Conservation (phyloP, 805 yeast species). For the Zygoascus flipseniorum region DNA sequence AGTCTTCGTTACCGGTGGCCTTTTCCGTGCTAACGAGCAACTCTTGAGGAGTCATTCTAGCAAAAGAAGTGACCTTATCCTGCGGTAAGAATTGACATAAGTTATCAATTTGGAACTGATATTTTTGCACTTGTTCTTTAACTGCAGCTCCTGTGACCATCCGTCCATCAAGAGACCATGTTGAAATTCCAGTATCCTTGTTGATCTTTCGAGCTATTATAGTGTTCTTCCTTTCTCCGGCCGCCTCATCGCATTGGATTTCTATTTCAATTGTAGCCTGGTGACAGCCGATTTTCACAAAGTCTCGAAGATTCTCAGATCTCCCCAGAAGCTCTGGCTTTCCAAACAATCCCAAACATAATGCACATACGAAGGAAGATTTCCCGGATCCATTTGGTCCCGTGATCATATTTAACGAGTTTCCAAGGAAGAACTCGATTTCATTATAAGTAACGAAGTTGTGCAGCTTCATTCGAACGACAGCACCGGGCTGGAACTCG, state of each 20-base stretch:
- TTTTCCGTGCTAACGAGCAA: slow-evolving; percentile 70
- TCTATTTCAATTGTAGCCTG: slow-evolving; percentile 43
- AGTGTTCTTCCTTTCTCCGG: slow-evolving; percentile 21
- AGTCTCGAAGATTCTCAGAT: slow-evolving; percentile 50
- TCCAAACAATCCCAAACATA: slow-evolving; percentile 84
- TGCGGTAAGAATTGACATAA: slow-evolving; percentile 93
- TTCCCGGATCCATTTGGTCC: slow-evolving; percentile 98
- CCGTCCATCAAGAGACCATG: slow-evolving; percentile 24
- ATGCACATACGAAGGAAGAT: slow-evolving; percentile 85
- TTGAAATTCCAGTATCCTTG: slow-evolving; percentile 25
- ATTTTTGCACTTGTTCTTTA: slow-evolving; percentile 34
- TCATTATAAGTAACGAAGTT: slow-evolving; percentile 60
- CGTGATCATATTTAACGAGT: slow-evolving; percentile 79
- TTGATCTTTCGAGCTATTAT: slow-evolving; percentile 29
- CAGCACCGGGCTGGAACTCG: slow-evolving; percentile 40
- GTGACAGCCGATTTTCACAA: slow-evolving; percentile 60
- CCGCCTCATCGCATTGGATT: slow-evolving; percentile 30
- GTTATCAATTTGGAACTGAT: slow-evolving; percentile 81
- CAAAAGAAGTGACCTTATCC: slow-evolving; percentile 89
- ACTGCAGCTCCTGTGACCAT: slow-evolving; percentile 32
- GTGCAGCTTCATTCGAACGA: slow-evolving; percentile 42
- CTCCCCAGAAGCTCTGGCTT: slow-evolving; percentile 51
- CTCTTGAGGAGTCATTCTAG: slow-evolving; percentile 67
- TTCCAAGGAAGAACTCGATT: slow-evolving; percentile 66
- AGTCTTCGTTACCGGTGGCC: slow-evolving; percentile 57